A percentile compares a stretch with the other conserved stretches of the same genome.
These are phyloP conservation scores for Diaporthe sp. DNA, from an alignment of 2,329 filamentous ascomycete species.

Conservation along the genomic window DNA sequence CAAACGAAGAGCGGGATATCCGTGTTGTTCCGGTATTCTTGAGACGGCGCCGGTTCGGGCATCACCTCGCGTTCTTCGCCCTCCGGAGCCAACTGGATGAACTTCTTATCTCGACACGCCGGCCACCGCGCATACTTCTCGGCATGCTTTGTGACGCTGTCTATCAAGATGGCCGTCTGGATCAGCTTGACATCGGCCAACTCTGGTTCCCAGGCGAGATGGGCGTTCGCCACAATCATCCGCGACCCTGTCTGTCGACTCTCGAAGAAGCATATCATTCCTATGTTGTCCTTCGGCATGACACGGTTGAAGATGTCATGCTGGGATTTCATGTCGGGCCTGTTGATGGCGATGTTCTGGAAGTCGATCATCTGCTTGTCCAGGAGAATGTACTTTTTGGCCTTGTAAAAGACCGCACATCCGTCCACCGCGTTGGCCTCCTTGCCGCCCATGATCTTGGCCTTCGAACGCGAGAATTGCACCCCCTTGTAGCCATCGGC, in stretches of 20 bases:
- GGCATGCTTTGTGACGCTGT: conserved; percentile 87
- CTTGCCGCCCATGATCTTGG: conserved; percentile 91
- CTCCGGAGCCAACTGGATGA: conserved; percentile 61
- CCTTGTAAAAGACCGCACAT: conserved; percentile 97
- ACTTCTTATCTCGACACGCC: conserved; percentile 84
- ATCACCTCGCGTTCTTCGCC: conserved; percentile 66
- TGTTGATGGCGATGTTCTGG: conserved; percentile 89
- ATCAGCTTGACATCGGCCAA: conserved; percentile 96
- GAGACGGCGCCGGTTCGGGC: conserved; percentile 81
- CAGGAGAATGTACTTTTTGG: conserved; percentile 91
- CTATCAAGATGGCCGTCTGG: conserved; percentile 95
- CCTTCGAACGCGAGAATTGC: conserved; percentile 90
- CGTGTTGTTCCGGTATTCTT: conserved; percentile 87
- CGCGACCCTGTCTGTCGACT: conserved; percentile 91
- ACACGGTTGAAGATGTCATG: conserved; percentile 98
- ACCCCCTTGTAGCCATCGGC: conserved; percentile 93
- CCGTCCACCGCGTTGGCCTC: conserved; percentile 93
- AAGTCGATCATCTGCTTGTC: conserved; percentile 97
- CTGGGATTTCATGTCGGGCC: conserved; percentile 96
- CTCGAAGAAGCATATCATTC: conserved; percentile 91
- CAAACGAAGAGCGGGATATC: conserved; percentile 93
- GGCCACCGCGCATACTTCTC: conserved; percentile 87
- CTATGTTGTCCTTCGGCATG: conserved; percentile 98
- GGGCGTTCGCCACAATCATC: conserved; percentile 92
- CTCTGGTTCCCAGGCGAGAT: conserved; percentile 94